Conservation (phyloP, 257 asterid genomes). For the Oldenlandia corymbosa region DNA sequence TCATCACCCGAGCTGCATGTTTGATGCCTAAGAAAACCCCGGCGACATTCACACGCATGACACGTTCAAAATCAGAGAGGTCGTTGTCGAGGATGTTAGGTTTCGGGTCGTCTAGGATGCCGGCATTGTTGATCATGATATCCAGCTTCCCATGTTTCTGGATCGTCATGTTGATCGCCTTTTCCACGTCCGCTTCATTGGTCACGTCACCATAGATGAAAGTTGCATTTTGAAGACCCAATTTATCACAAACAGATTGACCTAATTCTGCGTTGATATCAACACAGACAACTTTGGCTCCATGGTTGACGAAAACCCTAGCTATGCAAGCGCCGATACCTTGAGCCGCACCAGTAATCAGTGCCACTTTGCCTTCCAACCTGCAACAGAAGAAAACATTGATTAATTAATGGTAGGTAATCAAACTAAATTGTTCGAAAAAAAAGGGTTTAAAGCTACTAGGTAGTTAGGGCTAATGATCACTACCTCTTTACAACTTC, state of each 20-base stretch:
- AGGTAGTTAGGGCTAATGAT: no score
- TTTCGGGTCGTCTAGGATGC: conserved; percentile 4
- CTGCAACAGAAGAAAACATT: no score
- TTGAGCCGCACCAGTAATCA: conserved; percentile 51
- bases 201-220: conserved; percentile 3
- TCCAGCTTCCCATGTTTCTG: conserved; percentile 30
- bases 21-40: conserved; percentile 36
- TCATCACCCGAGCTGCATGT: conserved; percentile 44
- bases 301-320: conserved; percentile 23
- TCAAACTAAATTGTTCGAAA: background rate
- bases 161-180: background rate
- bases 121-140: conserved; percentile 36
- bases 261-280: conserved; percentile 35
- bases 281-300: conserved; percentile 48
- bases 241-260: conserved; percentile 16
- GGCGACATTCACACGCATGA: conserved; percentile 24
- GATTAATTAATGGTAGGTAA: conserved; percentile 21
- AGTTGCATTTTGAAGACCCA: conserved; percentile 11
- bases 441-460: no score
- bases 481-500: no score
- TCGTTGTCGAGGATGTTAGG: conserved; percentile 19
- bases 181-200: background rate
- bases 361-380: conserved; percentile 47
- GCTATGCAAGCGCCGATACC: conserved; percentile 55
- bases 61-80: conserved; percentile 3